These are phyloP conservation scores for Podila horticola DNA, from an alignment of 192 early-diverging fungal species.

Conservation along the genomic window DNA sequence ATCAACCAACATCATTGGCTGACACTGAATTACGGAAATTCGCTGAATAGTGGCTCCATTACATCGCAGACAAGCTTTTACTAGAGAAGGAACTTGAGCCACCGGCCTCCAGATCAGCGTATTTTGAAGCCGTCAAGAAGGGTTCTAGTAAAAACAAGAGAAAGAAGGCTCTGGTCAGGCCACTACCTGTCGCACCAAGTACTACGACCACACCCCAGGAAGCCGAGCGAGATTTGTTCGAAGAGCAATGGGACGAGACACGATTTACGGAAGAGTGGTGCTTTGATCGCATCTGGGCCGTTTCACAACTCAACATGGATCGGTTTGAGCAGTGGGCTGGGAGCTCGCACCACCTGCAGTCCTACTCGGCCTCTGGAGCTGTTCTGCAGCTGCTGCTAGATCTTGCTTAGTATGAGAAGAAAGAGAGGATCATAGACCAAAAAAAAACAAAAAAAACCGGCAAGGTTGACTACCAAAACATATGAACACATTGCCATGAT, in stretches of 20 bases:
- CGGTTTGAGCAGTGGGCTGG: conserved; percentile 5
- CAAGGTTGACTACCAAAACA: no score
- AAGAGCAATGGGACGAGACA: not conserved
- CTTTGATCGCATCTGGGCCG: conserved; percentile 19
- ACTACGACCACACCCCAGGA: not conserved
- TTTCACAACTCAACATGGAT: conserved; percentile 18
- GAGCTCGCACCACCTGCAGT: not conserved
- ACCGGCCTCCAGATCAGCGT: conserved; percentile 9
- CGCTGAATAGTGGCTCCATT: conserved; percentile 57
- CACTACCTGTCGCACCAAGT: not conserved
- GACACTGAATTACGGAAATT: not conserved
- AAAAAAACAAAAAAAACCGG: not conserved
- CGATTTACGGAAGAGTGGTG: conserved; percentile 20
- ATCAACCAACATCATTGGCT: not conserved
- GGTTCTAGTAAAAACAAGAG: not conserved
- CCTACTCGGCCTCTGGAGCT: conserved; percentile 9
- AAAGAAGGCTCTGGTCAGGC: not conserved
- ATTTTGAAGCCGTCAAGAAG: not conserved
- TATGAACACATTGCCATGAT: no score
- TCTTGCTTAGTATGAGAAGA: not conserved
- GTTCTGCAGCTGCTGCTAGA: conserved; percentile 19
- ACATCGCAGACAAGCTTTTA: conserved; percentile 59
- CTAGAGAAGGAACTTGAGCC: conserved; percentile 29
- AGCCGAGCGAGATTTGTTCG: not conserved
- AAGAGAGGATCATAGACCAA: not conserved